phyloP scores from a whole-genome alignment of 129 eudicot genomes.

The Centella asiatica region DNA sequence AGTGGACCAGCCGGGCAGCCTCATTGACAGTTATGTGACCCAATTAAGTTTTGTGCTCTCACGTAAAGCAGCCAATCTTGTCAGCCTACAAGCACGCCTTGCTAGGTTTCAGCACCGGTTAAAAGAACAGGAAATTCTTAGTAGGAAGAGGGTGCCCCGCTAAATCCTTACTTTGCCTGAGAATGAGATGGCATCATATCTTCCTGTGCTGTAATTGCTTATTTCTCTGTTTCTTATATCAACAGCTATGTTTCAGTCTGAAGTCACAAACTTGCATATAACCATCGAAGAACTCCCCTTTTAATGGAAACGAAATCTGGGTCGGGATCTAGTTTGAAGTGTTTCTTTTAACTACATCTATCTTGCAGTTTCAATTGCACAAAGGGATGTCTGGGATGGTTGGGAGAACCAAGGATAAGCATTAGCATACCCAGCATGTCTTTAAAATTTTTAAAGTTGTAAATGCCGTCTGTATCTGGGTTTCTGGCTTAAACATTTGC shows the following conservation, averaged over 20 bases:
- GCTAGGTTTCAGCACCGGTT: conserved; percentile 90
- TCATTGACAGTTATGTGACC: conserved; percentile 79
- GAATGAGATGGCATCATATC: conserved; percentile 13
- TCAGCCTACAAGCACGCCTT: conserved; percentile 88
- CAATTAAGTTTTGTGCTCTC: conserved; percentile 87
- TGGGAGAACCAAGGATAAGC: no score
- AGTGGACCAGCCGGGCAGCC: conserved; percentile 96
- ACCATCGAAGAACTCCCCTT: no score
- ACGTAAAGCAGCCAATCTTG: conserved; percentile 86
- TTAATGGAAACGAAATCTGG: background rate
- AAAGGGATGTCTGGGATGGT: no score
- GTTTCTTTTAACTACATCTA: background rate
- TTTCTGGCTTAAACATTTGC: background rate
- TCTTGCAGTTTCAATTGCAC: background rate
- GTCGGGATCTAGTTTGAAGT: background rate
- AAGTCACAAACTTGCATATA: background rate
- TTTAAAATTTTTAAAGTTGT: no score
- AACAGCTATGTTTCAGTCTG: background rate
- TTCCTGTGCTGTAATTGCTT: conserved; percentile 13
- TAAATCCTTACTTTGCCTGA: conserved; percentile 8
- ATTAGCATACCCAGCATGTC: background rate
- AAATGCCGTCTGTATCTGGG: background rate
- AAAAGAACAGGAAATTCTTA: conserved; percentile 84
- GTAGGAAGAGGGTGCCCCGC: conserved; percentile 71
- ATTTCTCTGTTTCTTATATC: background rate